Evolutionary conservation across 768 basidiomycete genomes (phyloP).

Genomic region (Glaciozyma antarctica): DNA sequence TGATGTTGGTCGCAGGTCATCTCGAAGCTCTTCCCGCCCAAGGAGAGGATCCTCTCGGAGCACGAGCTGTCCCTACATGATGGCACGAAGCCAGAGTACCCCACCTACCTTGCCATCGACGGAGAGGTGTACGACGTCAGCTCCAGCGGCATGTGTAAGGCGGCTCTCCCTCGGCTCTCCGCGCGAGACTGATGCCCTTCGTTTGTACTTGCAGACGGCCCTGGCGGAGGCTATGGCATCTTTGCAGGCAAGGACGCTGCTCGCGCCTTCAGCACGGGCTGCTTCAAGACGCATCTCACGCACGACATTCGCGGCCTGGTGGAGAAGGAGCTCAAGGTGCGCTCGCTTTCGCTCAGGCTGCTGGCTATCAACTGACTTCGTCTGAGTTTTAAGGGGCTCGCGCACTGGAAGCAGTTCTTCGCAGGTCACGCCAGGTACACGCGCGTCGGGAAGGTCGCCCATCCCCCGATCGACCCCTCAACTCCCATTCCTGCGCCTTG

Average conservation of each 20-base stretch:
- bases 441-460: slow-evolving; percentile 40
- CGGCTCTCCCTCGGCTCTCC: too few species aligned
- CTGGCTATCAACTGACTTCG: too few species aligned
- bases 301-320: slow-evolving; percentile 79
- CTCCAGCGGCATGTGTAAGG: slow-evolving; percentile 48
- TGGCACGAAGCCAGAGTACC: slow-evolving; percentile 54
- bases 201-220: slow-evolving; percentile 52
- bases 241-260: slow-evolving; percentile 54
- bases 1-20: slow-evolving; percentile 16
- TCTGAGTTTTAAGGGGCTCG: slow-evolving; percentile 38
- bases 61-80: slow-evolving; percentile 57
- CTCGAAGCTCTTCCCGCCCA: slow-evolving; percentile 29
- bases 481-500: slow-evolving; percentile 68
- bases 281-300: slow-evolving; percentile 80
- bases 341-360: slow-evolving; percentile 32
- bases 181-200: too few species aligned
- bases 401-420: slow-evolving; percentile 89
- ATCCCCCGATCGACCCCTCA: slow-evolving; percentile 64
- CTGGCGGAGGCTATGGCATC: slow-evolving; percentile 54
- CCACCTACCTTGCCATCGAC: slow-evolving; percentile 82
- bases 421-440: slow-evolving; percentile 54
- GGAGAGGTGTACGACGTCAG: slow-evolving; percentile 89
- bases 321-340: slow-evolving; percentile 59
- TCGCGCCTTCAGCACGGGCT: slow-evolving; percentile 84
- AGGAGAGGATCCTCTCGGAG: slow-evolving; percentile 54